These are phyloP conservation scores for Fusarium sp. DNA, from an alignment of 2,329 filamentous ascomycete species.

Conservation along the genomic window DNA sequence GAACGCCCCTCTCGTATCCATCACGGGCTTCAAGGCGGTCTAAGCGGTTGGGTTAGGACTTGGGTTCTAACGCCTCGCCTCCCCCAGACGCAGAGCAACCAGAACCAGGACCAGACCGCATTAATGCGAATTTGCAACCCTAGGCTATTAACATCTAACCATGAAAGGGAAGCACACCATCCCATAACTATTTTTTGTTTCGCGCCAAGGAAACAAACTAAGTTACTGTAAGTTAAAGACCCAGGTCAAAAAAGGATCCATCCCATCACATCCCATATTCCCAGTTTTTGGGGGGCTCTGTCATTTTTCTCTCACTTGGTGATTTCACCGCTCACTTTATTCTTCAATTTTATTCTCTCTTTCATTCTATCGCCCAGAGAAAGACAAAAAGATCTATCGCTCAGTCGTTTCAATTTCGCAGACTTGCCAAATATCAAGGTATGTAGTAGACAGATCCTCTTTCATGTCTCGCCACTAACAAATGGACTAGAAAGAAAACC, in stretches of 20 bases:
- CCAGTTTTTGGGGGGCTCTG: slow-evolving; percentile 18
- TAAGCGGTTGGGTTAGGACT: slow-evolving; percentile 29
- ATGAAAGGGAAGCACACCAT: slow-evolving; percentile 22
- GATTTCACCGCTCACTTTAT: slow-evolving; percentile 32
- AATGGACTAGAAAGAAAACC: slow-evolving; percentile 1
- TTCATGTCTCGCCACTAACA: slow-evolving; percentile 5
- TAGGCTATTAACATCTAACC: slow-evolving; percentile 32
- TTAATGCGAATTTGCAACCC: slow-evolving; percentile 39
- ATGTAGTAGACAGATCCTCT: neutral
- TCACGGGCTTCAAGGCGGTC: slow-evolving; percentile 44
- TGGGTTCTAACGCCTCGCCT: slow-evolving; percentile 22
- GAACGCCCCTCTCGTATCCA: slow-evolving; percentile 28
- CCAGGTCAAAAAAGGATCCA: slow-evolving; percentile 16
- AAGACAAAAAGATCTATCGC: neutral
- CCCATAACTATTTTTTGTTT: slow-evolving; percentile 27
- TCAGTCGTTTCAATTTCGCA: neutral
- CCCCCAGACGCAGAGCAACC: slow-evolving; percentile 36
- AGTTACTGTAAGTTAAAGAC: neutral
- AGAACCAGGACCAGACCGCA: slow-evolving; percentile 28
- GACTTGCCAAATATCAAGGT: slow-evolving; percentile 4
- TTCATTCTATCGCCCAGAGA: neutral
- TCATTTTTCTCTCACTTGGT: slow-evolving; percentile 1
- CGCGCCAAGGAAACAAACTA: slow-evolving; percentile 37
- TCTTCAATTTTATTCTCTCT: neutral
- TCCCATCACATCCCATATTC: slow-evolving; percentile 4